A percentile compares a stretch with the other conserved stretches of the same genome.
Conservation (phyloP, 441 rosid species). For the Theobroma grandiflorum region DNA sequence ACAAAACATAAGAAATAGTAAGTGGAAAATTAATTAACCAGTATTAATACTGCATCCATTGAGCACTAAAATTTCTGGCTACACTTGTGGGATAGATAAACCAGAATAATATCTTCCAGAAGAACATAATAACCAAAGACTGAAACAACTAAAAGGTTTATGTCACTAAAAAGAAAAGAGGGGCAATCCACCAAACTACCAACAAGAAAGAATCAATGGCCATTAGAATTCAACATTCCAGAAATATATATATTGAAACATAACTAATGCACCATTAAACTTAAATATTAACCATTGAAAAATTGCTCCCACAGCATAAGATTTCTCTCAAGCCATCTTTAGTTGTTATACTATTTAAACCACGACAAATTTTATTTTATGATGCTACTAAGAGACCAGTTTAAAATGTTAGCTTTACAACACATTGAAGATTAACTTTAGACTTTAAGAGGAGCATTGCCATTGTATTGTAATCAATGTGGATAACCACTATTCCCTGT, state of each 20-base stretch:
- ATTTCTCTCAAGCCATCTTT: background rate
- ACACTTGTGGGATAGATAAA: background rate
- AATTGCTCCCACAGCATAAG: background rate
- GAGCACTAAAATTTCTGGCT: background rate
- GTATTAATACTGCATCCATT: background rate
- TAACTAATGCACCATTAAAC: background rate
- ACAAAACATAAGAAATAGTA: background rate
- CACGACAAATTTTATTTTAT: background rate
- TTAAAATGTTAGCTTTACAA: background rate
- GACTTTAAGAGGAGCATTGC: background rate
- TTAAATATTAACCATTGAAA: background rate
- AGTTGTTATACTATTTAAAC: background rate
- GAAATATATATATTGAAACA: background rate
- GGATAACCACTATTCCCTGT: background rate
- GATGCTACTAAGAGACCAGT: background rate
- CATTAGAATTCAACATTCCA: background rate
- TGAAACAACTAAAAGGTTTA: background rate
- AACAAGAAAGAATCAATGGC: background rate
- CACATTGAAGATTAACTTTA: background rate
- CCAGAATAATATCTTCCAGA: slow-evolving; percentile 4
- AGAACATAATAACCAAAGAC: background rate
- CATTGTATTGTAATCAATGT: background rate
- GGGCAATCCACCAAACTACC: background rate
- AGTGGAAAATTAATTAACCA: background rate
- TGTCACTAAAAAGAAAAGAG: background rate